phyloP scores from a whole-genome alignment of 1,284 basidiomycete species.

The Paramarasmius palmivorus region DNA sequence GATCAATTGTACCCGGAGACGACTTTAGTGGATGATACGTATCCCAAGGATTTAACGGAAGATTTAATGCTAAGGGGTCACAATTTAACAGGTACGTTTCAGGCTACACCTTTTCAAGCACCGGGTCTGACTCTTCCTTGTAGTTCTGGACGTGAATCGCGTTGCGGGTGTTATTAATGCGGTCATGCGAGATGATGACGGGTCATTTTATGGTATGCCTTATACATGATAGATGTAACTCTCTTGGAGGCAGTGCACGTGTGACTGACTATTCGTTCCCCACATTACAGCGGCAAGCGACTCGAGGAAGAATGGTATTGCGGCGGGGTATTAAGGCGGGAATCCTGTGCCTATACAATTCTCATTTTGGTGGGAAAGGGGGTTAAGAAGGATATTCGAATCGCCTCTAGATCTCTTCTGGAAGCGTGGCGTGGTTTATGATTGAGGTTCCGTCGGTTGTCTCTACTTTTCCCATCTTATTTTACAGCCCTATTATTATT shows the following conservation, averaged over 20 bases:
- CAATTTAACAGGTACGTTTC: constrained; percentile 60
- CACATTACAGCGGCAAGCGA: constrained; percentile 82
- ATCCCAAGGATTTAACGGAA: constrained; percentile 53
- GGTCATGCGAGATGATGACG: constrained; percentile 46
- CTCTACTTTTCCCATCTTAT: no score
- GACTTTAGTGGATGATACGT: constrained; percentile 67
- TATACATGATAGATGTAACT: neutral
- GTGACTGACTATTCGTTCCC: neutral
- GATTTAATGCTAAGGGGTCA: constrained; percentile 69
- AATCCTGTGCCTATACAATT: neutral
- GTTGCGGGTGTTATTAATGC: constrained; percentile 74
- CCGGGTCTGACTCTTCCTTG: constrained; percentile 3
- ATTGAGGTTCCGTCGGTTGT: no score
- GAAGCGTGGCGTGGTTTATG: no score
- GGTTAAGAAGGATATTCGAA: no score
- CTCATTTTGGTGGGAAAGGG: neutral
- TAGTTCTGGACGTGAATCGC: constrained; percentile 53
- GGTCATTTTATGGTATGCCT: constrained; percentile 56
- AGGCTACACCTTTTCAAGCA: constrained; percentile 9
- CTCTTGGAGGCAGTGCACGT: no score
- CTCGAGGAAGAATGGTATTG: constrained; percentile 82
- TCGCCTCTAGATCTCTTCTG: no score
- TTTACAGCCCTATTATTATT: no score
- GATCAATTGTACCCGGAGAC: constrained; percentile 80
- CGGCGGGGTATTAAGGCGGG: constrained; percentile 70